phyloP scores from a whole-genome alignment of 2,329 filamentous ascomycete species.

The Trichoderma citrinoviride region DNA sequence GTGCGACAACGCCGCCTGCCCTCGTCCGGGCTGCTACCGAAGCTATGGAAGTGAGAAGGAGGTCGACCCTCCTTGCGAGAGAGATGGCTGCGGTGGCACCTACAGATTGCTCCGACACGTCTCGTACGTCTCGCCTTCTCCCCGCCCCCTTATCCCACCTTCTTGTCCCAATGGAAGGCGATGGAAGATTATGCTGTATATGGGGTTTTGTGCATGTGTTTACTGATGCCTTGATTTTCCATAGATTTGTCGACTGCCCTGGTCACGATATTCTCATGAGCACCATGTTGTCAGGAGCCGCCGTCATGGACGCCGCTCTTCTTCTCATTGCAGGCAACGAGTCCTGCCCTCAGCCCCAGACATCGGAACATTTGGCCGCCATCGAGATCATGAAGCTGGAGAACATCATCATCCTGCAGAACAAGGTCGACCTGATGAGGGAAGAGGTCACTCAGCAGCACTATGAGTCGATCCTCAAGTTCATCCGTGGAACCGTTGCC shows the following conservation, averaged over 20 bases:
- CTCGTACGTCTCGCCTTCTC: constrained; percentile 60
- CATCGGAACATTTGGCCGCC: constrained; percentile 95
- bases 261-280: constrained; percentile 99
- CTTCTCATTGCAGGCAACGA: constrained; percentile 97
- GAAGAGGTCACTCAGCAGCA: constrained; percentile 92
- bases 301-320: constrained; percentile 98
- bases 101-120: constrained; percentile 90
- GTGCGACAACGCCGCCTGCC: constrained; percentile 89
- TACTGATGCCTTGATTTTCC: constrained; percentile 12
- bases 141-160: background rate
- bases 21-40: constrained; percentile 89
- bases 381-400: constrained; percentile 99
- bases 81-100: constrained; percentile 82
- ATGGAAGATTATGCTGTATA: background rate
- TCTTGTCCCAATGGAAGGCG: background rate
- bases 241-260: constrained; percentile 93
- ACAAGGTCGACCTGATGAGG: constrained; percentile 98
- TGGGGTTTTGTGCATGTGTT: background rate
- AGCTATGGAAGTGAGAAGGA: constrained; percentile 99
- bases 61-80: constrained; percentile 92
- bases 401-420: constrained; percentile 99
- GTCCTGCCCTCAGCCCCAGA: constrained; percentile 96
- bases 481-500: constrained; percentile 95
- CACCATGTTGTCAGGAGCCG: constrained; percentile 98
- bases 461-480: constrained; percentile 96